Percentiles rank a stretch among this genome's conserved stretches.
These are phyloP conservation scores for Aureobasidium melanogenum DNA, from an alignment of 2,329 filamentous ascomycete genomes.

Conservation along the genomic window DNA sequence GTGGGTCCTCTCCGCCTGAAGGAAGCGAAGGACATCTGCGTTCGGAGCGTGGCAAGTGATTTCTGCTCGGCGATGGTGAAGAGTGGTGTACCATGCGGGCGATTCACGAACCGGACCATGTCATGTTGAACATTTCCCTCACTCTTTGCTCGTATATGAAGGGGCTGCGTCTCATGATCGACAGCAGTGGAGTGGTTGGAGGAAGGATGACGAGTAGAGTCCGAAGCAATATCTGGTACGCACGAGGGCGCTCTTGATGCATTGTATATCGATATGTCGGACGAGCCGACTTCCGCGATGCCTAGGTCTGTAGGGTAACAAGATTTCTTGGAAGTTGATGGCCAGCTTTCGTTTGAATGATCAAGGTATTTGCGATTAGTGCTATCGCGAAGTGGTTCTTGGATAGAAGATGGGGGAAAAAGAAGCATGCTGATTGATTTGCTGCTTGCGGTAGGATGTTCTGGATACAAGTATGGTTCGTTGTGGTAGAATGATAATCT, in stretches of 20 bases:
- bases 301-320: background rate
- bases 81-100: constrained; percentile 29
- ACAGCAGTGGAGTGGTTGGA: background rate
- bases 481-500: background rate
- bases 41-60: constrained; percentile 33
- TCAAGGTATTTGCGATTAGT: background rate
- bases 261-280: constrained; percentile 5
- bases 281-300: background rate
- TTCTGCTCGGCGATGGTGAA: constrained; percentile 36
- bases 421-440: constrained; percentile 7
- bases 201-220: background rate
- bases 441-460: constrained; percentile 7
- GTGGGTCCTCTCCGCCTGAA: constrained; percentile 12
- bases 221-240: background rate
- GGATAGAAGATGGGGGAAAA: constrained; percentile 10
- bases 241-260: background rate
- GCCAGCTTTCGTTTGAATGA: background rate
- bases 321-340: background rate
- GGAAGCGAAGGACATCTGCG: constrained; percentile 22
- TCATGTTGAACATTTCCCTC: constrained; percentile 1
- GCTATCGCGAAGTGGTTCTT: constrained; percentile 9
- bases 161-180: background rate
- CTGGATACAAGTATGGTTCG: background rate
- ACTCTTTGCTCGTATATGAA: background rate
- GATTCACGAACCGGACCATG: constrained; percentile 19